A percentile compares a stretch with the other conserved stretches of the same genome.
Conservation (phyloP, 2,329 filamentous ascomycete genomes). For the Phoma sp. region DNA sequence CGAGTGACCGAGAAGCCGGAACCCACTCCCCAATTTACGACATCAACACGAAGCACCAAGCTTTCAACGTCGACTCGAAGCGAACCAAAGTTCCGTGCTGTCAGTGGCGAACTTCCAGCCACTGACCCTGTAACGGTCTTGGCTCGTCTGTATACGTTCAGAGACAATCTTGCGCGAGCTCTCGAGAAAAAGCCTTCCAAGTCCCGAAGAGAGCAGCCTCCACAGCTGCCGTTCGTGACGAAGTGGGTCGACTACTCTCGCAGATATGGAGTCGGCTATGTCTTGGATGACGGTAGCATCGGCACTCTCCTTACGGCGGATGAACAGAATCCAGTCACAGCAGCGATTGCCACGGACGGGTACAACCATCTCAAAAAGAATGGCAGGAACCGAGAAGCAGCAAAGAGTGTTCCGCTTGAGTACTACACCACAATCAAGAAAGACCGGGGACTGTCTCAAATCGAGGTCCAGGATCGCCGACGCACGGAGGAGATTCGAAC, state of each 20-base stretch:
- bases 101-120: conserved; percentile 41
- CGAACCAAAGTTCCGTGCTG: conserved; percentile 30
- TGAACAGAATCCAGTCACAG: conserved; percentile 65
- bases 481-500: conserved; percentile 62
- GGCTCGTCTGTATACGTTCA: conserved; percentile 52
- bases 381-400: conserved; percentile 61
- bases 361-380: conserved; percentile 74
- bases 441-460: conserved; percentile 66
- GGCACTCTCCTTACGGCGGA: conserved; percentile 67
- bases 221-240: conserved; percentile 62
- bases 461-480: conserved; percentile 67
- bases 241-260: conserved; percentile 92
- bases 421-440: conserved; percentile 74
- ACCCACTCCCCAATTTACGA: conserved; percentile 12
- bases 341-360: conserved; percentile 73
- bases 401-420: conserved; percentile 60
- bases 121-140: conserved; percentile 56
- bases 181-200: conserved; percentile 48
- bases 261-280: conserved; percentile 84
- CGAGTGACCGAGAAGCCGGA: conserved; percentile 30
- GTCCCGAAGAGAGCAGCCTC: conserved; percentile 57
- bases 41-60: conserved; percentile 16
- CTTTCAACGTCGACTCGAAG: conserved; percentile 25
- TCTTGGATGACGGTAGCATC: conserved; percentile 80
- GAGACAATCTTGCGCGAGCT: conserved; percentile 54